Evolutionary conservation across 345 rosid species (phyloP).

Genomic region (Streptanthus diversifolius): DNA sequence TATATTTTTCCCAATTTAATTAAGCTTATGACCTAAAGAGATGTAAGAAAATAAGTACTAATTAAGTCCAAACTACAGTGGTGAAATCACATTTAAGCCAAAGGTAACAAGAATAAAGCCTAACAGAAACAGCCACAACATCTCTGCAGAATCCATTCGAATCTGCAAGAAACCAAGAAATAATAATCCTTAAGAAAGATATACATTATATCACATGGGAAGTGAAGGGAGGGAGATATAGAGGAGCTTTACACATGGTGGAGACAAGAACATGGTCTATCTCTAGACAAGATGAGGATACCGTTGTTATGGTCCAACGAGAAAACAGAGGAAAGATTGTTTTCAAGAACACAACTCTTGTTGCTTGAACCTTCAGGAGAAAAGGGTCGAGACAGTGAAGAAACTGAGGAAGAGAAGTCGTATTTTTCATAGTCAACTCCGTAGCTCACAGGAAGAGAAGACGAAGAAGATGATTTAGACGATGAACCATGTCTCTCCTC

Average conservation of each 20-base stretch:
- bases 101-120: background rate
- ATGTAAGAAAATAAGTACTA: background rate
- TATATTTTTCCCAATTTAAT: no score
- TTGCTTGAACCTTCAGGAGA: constrained; percentile 25
- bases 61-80: background rate
- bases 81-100: background rate
- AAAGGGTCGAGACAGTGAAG: constrained; percentile 27
- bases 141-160: constrained; percentile 25
- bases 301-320: constrained; percentile 20
- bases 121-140: constrained; percentile 29
- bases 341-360: constrained; percentile 9
- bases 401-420: constrained; percentile 25
- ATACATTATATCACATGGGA: no score
- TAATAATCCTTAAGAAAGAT: background rate
- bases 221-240: background rate
- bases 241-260: constrained; percentile 14
- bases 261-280: constrained; percentile 30
- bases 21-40: background rate
- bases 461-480: constrained; percentile 14
- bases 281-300: background rate
- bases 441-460: constrained; percentile 31
- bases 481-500: constrained; percentile 19
- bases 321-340: constrained; percentile 5
- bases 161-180: constrained; percentile 20
- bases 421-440: constrained; percentile 32